These are phyloP conservation scores for Yarrowia deformans DNA, from an alignment of 805 yeast species.

Conservation along the genomic window DNA sequence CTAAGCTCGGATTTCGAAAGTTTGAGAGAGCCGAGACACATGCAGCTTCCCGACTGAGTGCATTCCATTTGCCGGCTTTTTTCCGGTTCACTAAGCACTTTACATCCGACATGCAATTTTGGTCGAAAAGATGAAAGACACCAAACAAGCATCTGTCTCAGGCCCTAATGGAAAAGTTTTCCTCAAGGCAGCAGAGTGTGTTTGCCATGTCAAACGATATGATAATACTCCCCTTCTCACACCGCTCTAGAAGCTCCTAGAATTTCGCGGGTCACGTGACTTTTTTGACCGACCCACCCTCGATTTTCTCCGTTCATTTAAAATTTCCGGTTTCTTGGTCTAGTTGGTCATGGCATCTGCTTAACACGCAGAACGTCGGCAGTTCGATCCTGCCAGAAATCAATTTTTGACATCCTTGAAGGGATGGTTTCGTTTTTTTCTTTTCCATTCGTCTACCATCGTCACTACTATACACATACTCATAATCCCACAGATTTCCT, in stretches of 20 bases:
- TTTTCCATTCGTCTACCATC: too few relatives aligned
- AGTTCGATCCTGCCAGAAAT: constrained; percentile 90
- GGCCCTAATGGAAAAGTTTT: constrained; percentile 2
- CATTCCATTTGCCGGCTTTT: constrained; percentile 26
- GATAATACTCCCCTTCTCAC: too few relatives aligned
- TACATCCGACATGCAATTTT: constrained; percentile 31
- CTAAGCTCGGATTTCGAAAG: constrained; percentile 14
- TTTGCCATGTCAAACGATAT: too few relatives aligned
- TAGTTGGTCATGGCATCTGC: constrained; percentile 99
- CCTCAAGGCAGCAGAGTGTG: not conserved
- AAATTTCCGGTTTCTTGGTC: constrained; percentile 62
- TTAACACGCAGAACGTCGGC: constrained; percentile 99
- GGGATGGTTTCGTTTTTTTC: too few relatives aligned
- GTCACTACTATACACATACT: not conserved
- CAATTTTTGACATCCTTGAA: not conserved
- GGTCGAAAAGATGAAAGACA: not conserved
- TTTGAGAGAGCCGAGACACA: not conserved
- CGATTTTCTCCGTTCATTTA: not conserved
- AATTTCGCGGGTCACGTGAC: constrained; percentile 8
- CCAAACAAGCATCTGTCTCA: not conserved
- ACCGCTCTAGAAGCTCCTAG: too few relatives aligned
- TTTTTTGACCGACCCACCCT: not conserved
- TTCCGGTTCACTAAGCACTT: constrained; percentile 14
- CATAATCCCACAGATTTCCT: not conserved
- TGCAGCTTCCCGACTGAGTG: constrained; percentile 1